Evolutionary conservation across 306 rosid genomes (phyloP).

Genomic region (Dalbergia cultrata): DNA sequence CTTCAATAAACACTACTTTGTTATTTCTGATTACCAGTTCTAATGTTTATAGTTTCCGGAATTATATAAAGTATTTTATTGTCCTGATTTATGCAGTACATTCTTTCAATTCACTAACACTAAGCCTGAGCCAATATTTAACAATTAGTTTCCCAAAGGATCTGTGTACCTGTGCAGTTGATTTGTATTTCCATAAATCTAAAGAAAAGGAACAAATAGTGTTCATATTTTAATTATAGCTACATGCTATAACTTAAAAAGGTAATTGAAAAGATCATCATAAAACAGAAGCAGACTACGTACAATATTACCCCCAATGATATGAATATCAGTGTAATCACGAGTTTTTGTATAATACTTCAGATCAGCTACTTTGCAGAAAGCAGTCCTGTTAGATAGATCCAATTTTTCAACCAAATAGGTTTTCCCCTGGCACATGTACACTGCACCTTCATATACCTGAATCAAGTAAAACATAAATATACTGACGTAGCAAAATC

Average conservation of each 20-base stretch:
- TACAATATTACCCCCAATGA: slow-evolving; percentile 81
- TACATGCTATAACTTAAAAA: slow-evolving; percentile 31
- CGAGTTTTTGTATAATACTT: slow-evolving; percentile 88
- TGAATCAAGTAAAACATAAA: slow-evolving; percentile 51
- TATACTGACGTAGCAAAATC: slow-evolving; percentile 22
- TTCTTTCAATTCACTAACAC: neutral
- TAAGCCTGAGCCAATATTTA: neutral
- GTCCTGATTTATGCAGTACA: neutral
- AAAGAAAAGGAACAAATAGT: slow-evolving; percentile 30
- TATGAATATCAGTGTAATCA: slow-evolving; percentile 83
- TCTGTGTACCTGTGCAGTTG: neutral
- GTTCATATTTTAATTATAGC: neutral
- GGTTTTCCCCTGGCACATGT: slow-evolving; percentile 87
- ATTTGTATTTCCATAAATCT: slow-evolving; percentile 20
- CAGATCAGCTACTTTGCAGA: slow-evolving; percentile 80
- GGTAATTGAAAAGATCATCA: slow-evolving; percentile 38
- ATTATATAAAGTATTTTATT: neutral
- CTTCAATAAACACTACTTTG: no score
- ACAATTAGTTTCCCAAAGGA: slow-evolving; percentile 3
- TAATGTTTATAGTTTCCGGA: neutral
- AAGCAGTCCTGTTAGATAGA: slow-evolving; percentile 67
- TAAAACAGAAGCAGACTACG: slow-evolving; percentile 51
- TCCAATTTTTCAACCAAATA: slow-evolving; percentile 83
- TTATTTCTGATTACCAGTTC: no score
- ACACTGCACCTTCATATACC: slow-evolving; percentile 96